These are phyloP conservation scores for Yarrowia deformans DNA, from an alignment of 805 yeast species.

Conservation along the genomic window DNA sequence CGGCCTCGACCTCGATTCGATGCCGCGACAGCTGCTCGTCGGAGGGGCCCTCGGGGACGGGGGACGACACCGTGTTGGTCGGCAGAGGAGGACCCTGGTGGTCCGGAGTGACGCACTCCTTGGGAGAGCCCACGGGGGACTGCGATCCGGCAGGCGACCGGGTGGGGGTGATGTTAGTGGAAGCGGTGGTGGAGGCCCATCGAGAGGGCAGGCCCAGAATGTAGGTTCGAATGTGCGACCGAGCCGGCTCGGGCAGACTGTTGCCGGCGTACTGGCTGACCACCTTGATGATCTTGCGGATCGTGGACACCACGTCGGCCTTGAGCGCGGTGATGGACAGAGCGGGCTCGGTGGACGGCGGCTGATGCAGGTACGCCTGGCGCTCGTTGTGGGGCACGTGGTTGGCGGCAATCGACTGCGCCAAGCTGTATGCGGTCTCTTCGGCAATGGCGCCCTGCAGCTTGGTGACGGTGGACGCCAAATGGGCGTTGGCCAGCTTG, in stretches of 20 bases:
- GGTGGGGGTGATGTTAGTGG: constrained; percentile 36
- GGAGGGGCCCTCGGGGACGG: constrained; percentile 30
- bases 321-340: constrained; percentile 56
- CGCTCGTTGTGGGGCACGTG: constrained; percentile 51
- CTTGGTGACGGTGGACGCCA: constrained; percentile 68
- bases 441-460: constrained; percentile 63
- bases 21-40: constrained; percentile 39
- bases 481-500: constrained; percentile 79
- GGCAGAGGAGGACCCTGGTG: constrained; percentile 38
- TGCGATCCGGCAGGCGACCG: constrained; percentile 28
- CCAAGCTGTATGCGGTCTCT: constrained; percentile 47
- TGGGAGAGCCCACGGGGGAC: constrained; percentile 25
- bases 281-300: constrained; percentile 83
- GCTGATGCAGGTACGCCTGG: constrained; percentile 42
- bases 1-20: constrained; percentile 50
- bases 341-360: constrained; percentile 42
- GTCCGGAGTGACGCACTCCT: constrained; percentile 28
- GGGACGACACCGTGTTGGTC: constrained; percentile 28
- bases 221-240: constrained; percentile 80
- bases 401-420: constrained; percentile 46
- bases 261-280: constrained; percentile 85
- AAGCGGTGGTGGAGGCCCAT: constrained; percentile 57
- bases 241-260: constrained; percentile 77
- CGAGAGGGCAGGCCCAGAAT: constrained; percentile 76
- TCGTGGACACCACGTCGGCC: constrained; percentile 85